Conservation (phyloP, 83 land plant genomes). For the Diphasiastrum complanatum region DNA sequence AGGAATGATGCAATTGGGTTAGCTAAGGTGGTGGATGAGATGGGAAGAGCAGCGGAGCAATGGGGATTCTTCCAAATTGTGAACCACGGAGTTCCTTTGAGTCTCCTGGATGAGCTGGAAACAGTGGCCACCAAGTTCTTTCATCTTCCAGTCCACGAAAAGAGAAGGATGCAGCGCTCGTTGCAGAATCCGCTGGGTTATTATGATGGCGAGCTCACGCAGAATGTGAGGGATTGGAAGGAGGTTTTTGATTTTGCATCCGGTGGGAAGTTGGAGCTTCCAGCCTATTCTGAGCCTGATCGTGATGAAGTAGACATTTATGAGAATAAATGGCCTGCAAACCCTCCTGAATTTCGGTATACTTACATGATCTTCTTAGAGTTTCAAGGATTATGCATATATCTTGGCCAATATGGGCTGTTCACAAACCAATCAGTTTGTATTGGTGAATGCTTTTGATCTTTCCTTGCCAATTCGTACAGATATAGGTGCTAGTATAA, state of each 20-base stretch:
- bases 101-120: background rate
- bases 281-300: constrained; percentile 21
- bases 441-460: too few species aligned
- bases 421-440: too few species aligned
- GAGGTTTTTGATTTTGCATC: constrained; percentile 55
- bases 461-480: too few species aligned
- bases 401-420: too few species aligned
- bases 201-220: constrained; percentile 60
- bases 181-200: constrained; percentile 42
- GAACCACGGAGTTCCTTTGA: background rate
- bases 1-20: too few species aligned
- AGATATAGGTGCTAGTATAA: too few species aligned
- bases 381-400: too few species aligned
- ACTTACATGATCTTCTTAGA: background rate
- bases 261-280: constrained; percentile 17
- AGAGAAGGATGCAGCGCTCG: constrained; percentile 3
- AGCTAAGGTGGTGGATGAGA: too few species aligned
- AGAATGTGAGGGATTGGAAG: constrained; percentile 74
- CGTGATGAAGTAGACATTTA: background rate
- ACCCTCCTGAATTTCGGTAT: constrained; percentile 23
- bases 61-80: constrained; percentile 8
- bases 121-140: background rate
- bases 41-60: background rate
- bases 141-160: background rate
- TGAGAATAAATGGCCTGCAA: constrained; percentile 55